phyloP scores from a whole-genome alignment of 495 filamentous ascomycete genomes.

The Aspergillus steynii region DNA sequence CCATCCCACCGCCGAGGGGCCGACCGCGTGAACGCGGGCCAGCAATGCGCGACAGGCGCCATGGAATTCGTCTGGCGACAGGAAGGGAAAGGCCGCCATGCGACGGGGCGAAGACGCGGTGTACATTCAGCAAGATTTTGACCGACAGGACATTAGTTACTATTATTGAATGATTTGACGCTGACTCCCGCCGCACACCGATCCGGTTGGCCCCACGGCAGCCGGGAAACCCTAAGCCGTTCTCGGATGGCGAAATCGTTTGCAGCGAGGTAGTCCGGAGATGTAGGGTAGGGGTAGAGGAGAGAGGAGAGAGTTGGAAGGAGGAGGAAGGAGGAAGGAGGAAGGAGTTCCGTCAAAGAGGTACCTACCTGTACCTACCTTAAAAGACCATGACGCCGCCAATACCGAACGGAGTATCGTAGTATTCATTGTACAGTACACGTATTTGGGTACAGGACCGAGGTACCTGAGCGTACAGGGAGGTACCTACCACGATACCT shows the following conservation, averaged over 20 bases:
- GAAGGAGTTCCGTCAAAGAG: too few species aligned
- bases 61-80: slow-evolving; percentile 59
- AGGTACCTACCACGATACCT: too few species aligned
- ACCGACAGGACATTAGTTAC: not conserved
- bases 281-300: not conserved
- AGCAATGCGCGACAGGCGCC: slow-evolving; percentile 60
- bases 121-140: slow-evolving; percentile 1
- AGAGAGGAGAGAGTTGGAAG: not conserved
- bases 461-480: too few species aligned
- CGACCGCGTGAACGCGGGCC: slow-evolving; percentile 44
- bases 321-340: too few species aligned
- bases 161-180: slow-evolving; percentile 11
- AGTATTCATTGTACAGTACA: too few species aligned
- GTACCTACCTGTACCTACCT: too few species aligned
- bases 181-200: slow-evolving; percentile 9
- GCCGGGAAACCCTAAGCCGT: not conserved
- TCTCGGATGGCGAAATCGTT: slow-evolving; percentile 8
- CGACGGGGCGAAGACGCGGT: slow-evolving; percentile 27
- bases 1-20: slow-evolving; percentile 23
- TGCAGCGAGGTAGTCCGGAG: not conserved
- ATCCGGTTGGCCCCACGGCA: slow-evolving; percentile 7
- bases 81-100: slow-evolving; percentile 50
- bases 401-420: too few species aligned
- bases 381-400: too few species aligned
- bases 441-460: too few species aligned